Evolutionary conservation across 805 yeast species (phyloP).

Genomic region (Cyberlindnera sargentensis): DNA sequence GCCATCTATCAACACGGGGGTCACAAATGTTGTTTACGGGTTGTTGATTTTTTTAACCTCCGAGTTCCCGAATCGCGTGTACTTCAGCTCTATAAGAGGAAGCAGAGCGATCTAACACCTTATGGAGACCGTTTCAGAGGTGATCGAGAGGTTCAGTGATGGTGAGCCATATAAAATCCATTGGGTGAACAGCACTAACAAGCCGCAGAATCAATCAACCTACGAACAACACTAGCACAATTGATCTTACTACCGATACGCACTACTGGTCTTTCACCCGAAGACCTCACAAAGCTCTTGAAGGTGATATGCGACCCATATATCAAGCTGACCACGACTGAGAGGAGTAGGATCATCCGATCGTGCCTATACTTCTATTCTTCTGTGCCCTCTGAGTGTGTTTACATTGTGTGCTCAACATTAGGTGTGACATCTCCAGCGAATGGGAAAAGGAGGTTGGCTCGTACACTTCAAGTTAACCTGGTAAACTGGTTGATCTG

Average conservation of each 20-base stretch:
- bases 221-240: background rate
- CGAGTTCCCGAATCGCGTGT: too few relatives aligned
- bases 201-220: background rate
- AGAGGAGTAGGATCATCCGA: constrained; percentile 18
- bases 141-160: too few relatives aligned
- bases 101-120: too few relatives aligned
- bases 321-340: background rate
- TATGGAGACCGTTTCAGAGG: too few relatives aligned
- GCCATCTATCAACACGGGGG: too few relatives aligned
- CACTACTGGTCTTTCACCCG: constrained; percentile 5
- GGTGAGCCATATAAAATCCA: background rate
- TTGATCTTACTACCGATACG: constrained; percentile 2
- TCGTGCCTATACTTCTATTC: constrained; percentile 26
- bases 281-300: constrained; percentile 7
- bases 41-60: too few relatives aligned
- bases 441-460: constrained; percentile 14
- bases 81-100: too few relatives aligned
- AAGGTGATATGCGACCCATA: constrained; percentile 5
- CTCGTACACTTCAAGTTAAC: constrained; percentile 21
- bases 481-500: constrained; percentile 30
- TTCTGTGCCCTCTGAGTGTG: constrained; percentile 18
- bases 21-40: too few relatives aligned
- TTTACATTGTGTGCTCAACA: constrained; percentile 23
- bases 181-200: background rate
- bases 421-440: constrained; percentile 24